Evolutionary conservation across 2,329 filamentous ascomycete species (phyloP).

Genomic region (Tolypocladium paradoxum): DNA sequence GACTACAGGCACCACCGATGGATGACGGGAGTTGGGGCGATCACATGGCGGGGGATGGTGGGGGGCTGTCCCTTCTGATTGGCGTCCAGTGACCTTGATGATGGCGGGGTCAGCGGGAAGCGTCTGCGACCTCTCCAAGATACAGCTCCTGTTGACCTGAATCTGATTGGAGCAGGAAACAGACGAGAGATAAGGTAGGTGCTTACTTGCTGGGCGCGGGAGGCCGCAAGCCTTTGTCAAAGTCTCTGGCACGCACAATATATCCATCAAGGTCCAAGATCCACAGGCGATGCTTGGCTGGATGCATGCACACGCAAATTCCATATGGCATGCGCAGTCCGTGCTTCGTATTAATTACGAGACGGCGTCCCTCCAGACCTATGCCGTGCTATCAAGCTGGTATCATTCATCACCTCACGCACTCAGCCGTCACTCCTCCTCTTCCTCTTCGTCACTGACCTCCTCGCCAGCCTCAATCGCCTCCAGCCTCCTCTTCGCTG

Average conservation of each 20-base stretch:
- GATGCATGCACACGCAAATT: too few species aligned
- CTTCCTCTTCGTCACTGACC: slow-evolving; percentile 31
- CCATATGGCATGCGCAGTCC: too few species aligned
- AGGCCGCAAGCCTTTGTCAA: too few species aligned
- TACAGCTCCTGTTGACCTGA: too few species aligned
- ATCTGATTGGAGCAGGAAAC: too few species aligned
- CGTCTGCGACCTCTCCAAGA: too few species aligned
- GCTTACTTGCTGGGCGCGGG: too few species aligned
- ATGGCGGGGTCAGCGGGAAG: neutral
- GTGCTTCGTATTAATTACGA: neutral
- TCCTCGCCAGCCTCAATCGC: slow-evolving; percentile 41
- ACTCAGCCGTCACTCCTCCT: neutral
- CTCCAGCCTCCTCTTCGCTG: slow-evolving; percentile 44
- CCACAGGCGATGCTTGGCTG: too few species aligned
- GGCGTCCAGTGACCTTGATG: neutral
- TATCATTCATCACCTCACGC: neutral
- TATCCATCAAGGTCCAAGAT: neutral
- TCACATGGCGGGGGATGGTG: slow-evolving; percentile 17
- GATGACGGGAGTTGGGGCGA: slow-evolving; percentile 9
- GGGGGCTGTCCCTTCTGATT: slow-evolving; percentile 1
- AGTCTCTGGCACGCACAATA: too few species aligned
- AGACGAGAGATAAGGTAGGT: too few species aligned
- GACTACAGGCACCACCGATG: slow-evolving; percentile 2
- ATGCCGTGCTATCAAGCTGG: neutral
- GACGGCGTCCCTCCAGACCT: neutral